Evolutionary conservation across 495 filamentous ascomycete genomes (phyloP), one percentile per base, ranked within the genome.

Genomic region (Jackrogersella minutella): DNA sequence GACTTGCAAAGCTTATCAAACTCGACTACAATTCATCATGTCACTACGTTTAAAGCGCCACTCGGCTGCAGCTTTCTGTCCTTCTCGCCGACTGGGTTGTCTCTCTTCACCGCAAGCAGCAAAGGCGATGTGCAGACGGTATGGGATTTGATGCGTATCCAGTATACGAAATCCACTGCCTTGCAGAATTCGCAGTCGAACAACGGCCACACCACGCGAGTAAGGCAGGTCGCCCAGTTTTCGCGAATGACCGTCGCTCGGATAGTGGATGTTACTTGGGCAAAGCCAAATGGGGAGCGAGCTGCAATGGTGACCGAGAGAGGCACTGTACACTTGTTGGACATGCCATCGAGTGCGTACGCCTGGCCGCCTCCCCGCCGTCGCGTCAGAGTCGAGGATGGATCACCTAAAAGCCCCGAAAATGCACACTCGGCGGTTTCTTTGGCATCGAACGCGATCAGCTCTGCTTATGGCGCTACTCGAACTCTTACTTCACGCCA

Each of bases 71-170:
- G 95, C 74, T 93, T 91, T 71, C 76, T 99, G 17, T 96, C 93
- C 0, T 91, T 99, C 54, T 88, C 93, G 41, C 93, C 95, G 0
- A 90, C 86, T 43, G 94, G 94, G 1, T 77, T 97, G 2, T 86
- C 87, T 73, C 80, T 99, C 8, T 86, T 99, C 62, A 98, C 91
- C 0, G 93, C 91, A 14, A 97, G 90, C 74, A 90, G 85, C 68
- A 97, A 97, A 66, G 95, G 95, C 8, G 95, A 99, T 71, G 86
- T 95, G 3, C 88, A 96, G 74, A 91, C 90, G 60, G 87, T 97
- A 1, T 99, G 95, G 95, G 92, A 97, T 77, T 78, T 97, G 51
- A 90, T 94, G 87, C 90, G 91, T 17, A 84, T 87, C 21, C 83
- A 86, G 58, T 74, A 83, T 66, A 82, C 82, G 28, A 85, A 83